A percentile compares a stretch with the other conserved stretches of the same genome.
phyloP scores from a whole-genome alignment of 306 rosid species.

The Casuarina equisetifolia region DNA sequence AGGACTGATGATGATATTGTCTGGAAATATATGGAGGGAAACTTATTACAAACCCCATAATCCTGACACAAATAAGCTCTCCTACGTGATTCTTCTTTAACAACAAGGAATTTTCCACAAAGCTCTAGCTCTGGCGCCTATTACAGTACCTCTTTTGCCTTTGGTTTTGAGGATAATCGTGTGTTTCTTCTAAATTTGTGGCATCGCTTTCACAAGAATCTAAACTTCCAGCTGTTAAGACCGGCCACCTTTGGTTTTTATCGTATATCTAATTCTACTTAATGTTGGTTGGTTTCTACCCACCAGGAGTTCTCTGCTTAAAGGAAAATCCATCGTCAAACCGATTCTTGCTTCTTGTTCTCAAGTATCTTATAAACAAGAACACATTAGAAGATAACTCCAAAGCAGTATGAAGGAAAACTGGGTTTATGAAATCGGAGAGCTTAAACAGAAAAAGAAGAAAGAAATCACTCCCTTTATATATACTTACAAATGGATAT shows the following conservation, averaged over 20 bases:
- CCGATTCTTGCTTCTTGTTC: constrained; percentile 16
- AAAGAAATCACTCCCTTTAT: constrained; percentile 54
- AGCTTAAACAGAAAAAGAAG: no score
- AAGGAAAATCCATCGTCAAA: constrained; percentile 42
- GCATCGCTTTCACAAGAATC: no score
- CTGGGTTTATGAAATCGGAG: constrained; percentile 44
- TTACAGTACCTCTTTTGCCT: neutral
- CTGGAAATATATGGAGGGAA: no score
- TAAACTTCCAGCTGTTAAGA: neutral
- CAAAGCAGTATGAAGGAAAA: constrained; percentile 51
- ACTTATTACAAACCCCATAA: no score
- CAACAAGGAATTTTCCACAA: no score
- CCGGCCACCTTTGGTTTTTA: constrained; percentile 23
- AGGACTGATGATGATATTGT: no score
- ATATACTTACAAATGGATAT: constrained; percentile 71
- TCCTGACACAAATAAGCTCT: no score
- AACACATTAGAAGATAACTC: neutral
- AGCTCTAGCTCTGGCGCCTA: no score
- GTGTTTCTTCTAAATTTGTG: no score
- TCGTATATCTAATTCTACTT: constrained; percentile 23
- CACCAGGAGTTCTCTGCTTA: constrained; percentile 37
- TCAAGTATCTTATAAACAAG: neutral
- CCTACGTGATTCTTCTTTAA: no score
- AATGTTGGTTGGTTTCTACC: constrained; percentile 31
- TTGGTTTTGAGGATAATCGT: no score